Base-by-base conservation (phyloP, 768 basidiomycete species). In the Naganishia vaughanmartiniae region DNA sequence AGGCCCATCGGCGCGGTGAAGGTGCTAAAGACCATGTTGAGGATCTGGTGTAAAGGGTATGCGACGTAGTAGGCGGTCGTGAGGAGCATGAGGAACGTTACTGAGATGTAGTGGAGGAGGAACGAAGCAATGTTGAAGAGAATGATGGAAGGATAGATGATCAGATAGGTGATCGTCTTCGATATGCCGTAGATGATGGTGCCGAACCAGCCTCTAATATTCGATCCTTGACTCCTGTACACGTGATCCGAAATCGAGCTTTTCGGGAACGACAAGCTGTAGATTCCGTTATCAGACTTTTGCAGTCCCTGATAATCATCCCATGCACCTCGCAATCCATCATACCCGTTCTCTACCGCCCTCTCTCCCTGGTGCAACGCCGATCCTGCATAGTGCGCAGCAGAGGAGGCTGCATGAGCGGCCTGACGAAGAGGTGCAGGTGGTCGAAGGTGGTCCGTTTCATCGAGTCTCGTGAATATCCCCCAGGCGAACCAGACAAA, bases 31-130 rank as follows among this genome's bases (percentile, higher is more conserved):
- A 63, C 28, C 36, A 45, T 42, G 7, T 42, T 42, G 39, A 63
- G n/a, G 42, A 63, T 24, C 30, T 63, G 60, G 60, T 63, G 60
- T 7, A 63, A 42, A 7, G 60, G 60, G 42, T 42, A 63, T 5
- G 60, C 21, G 60, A 63, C 36, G 42, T 63, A 63, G 60, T 63
- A 63, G 21, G 60, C 60, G 36, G 60, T 45, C 7, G 60, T 63
- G 60, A 63, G 60, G n/a, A 63, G n/a, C 60, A 63, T 63, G 42
- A 63, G 60, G 26, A 63, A 63, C 12, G 60, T 63, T 1, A 63
- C 28, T 17, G 60, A 63, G 60, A 63, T n/a, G 42, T 63, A 63
- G 42, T 63, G 60, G 24, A 63, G 24, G 39, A 63, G 39, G 39
- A 45, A 63, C 15, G 60, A 63, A 26, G 11, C 42, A 15, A 45